These are phyloP conservation scores for Acanthamoeba castellanii DNA, from an alignment of 208 protist genomes.

Conservation along the genomic window DNA sequence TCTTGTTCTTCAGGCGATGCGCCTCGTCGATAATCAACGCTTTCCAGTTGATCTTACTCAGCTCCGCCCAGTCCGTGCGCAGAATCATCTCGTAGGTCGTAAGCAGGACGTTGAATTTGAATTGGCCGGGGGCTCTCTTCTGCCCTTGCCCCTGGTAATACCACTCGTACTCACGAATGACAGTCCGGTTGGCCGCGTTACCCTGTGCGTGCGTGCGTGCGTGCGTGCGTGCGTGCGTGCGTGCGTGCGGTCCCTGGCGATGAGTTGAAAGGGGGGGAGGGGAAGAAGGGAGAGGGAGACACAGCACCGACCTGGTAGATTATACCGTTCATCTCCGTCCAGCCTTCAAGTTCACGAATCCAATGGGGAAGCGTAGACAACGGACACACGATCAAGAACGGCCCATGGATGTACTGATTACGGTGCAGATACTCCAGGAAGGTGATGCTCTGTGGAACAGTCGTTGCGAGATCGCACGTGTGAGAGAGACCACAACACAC, in stretches of 20 bases:
- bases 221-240: slow-evolving; percentile 90
- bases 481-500: too few relatives aligned
- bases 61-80: slow-evolving; percentile 89
- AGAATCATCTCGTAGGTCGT: slow-evolving; percentile 96
- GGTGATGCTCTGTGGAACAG: slow-evolving; percentile 96
- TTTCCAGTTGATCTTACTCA: slow-evolving; percentile 94
- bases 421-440: slow-evolving; percentile 81
- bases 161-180: slow-evolving; percentile 89
- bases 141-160: slow-evolving; percentile 83
- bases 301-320: slow-evolving; percentile 91
- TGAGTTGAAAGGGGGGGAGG: too few relatives aligned
- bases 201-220: slow-evolving; percentile 89
- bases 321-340: slow-evolving; percentile 91
- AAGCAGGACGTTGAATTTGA: slow-evolving; percentile 95
- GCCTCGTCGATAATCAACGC: slow-evolving; percentile 97
- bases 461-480: slow-evolving; percentile 85
- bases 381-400: slow-evolving; percentile 96
- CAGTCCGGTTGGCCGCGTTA: slow-evolving; percentile 90
- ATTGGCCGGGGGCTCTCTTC: slow-evolving; percentile 66
- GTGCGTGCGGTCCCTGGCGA: too few relatives aligned
- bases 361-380: slow-evolving; percentile 95
- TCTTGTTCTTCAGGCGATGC: slow-evolving; percentile 94
- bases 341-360: slow-evolving; percentile 91
- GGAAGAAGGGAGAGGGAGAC: too few relatives aligned
- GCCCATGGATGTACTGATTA: slow-evolving; percentile 88